phyloP scores from a whole-genome alignment of 1,284 basidiomycete species.

The Sutorius eximius region DNA sequence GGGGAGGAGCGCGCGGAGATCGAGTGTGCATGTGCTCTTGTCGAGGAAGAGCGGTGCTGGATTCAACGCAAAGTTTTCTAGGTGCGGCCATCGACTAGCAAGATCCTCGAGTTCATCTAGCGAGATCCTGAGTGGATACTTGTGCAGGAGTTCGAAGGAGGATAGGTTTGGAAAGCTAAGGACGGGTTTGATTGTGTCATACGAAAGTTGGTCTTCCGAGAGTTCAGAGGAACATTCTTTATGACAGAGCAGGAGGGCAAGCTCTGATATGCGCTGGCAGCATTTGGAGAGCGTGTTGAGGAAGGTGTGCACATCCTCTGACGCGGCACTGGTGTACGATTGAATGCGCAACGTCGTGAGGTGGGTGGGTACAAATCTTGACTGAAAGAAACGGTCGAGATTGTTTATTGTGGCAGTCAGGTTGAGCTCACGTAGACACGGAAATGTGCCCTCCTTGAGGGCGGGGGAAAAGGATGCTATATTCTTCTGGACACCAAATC shows the following conservation, averaged over 20 bases:
- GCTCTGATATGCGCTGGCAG: conserved; percentile 45
- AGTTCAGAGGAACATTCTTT: conserved; percentile 14
- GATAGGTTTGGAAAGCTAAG: conserved; percentile 46
- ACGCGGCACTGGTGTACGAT: conserved; percentile 42
- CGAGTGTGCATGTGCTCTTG: conserved; percentile 37
- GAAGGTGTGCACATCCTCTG: conserved; percentile 43
- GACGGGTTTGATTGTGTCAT: conserved; percentile 50
- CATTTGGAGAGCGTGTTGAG: conserved; percentile 44
- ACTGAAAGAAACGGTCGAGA: conserved; percentile 47
- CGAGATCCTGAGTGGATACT: conserved; percentile 48
- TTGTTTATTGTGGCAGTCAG: conserved; percentile 45
- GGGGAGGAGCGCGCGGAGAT: conserved; percentile 50
- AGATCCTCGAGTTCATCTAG: conserved; percentile 50
- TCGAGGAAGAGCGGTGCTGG: conserved; percentile 48
- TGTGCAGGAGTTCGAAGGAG: conserved; percentile 53
- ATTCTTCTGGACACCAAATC: conserved; percentile 44
- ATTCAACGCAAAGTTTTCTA: conserved; percentile 51
- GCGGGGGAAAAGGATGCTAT: conserved; percentile 43
- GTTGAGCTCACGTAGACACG: conserved; percentile 52
- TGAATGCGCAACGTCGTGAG: conserved; percentile 55
- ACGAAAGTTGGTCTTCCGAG: conserved; percentile 39
- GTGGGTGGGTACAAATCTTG: conserved; percentile 45
- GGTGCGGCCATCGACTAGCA: conserved; percentile 48
- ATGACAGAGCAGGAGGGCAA: conserved; percentile 41
- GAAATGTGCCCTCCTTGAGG: conserved; percentile 52